A percentile compares a stretch with the other conserved stretches of the same genome.
Evolutionary conservation across 2,329 filamentous ascomycete species (phyloP).

Genomic region (Didymella lethalis): DNA sequence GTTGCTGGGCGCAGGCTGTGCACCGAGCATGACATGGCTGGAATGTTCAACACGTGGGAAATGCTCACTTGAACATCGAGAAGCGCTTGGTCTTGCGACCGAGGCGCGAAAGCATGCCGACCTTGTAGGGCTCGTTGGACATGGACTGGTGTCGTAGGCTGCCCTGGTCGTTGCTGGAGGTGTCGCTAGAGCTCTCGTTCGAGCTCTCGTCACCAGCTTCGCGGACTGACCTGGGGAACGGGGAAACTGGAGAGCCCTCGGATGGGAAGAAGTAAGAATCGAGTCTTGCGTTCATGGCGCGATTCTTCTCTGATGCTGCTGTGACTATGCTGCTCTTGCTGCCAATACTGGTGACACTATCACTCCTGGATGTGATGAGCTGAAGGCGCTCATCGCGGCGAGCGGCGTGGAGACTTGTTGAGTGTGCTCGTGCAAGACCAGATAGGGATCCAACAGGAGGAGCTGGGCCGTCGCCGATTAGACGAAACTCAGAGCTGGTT

Average conservation of each 20-base stretch:
- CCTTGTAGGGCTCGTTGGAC: conserved; percentile 40
- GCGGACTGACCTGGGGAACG: conserved; percentile 36
- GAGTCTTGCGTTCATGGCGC: conserved; percentile 51
- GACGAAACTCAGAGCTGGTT: conserved; percentile 55
- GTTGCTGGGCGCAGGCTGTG: conserved; percentile 30
- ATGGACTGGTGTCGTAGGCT: conserved; percentile 43
- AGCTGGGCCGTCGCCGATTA: conserved; percentile 53
- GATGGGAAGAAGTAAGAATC: conserved; percentile 50
- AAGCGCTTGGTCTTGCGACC: conserved; percentile 48
- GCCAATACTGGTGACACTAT: conserved; percentile 48
- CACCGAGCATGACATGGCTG: conserved; percentile 28
- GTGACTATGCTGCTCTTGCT: conserved; percentile 46
- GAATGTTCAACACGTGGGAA: conserved; percentile 4
- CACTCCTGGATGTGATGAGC: conserved; percentile 46
- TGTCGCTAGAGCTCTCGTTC: conserved; percentile 45
- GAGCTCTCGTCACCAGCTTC: conserved; percentile 44
- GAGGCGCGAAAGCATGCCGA: conserved; percentile 46
- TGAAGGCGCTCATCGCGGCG: conserved; percentile 50
- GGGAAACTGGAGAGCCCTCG: conserved; percentile 33
- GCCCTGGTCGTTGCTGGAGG: conserved; percentile 43
- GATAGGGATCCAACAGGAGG: conserved; percentile 50
- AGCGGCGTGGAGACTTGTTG: conserved; percentile 48
- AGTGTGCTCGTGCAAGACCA: conserved; percentile 51
- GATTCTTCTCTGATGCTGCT: conserved; percentile 50
- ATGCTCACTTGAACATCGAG: conserved; percentile 49